Percentiles rank a stretch among this genome's conserved stretches.
phyloP scores from a whole-genome alignment of 768 basidiomycete genomes.

The Tylopilus sp. region DNA sequence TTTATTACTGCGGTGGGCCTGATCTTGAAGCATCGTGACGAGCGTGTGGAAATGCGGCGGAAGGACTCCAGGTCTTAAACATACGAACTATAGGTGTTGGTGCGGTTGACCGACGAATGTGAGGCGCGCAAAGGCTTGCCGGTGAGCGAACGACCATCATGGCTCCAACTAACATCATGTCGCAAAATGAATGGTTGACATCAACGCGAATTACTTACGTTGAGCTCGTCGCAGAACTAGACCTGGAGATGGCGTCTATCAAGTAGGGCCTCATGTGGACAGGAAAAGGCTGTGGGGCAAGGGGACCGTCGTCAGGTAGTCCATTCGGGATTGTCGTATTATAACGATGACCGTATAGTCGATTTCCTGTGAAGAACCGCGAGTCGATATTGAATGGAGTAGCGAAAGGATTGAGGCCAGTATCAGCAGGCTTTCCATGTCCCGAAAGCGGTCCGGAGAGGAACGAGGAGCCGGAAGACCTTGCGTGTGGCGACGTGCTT shows the following conservation, averaged over 20 bases:
- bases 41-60: conserved; percentile 3
- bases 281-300: conserved; percentile 25
- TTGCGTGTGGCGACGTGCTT: conserved; percentile 1
- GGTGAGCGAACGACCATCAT: conserved; percentile 19
- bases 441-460: conserved; percentile 5
- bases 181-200: neutral
- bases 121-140: conserved; percentile 14
- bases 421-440: conserved; percentile 19
- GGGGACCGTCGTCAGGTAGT: conserved; percentile 20
- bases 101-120: conserved; percentile 12
- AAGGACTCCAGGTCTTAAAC: conserved; percentile 9
- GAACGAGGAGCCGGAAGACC: neutral
- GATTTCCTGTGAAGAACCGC: conserved; percentile 3
- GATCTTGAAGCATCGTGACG: conserved; percentile 20
- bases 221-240: conserved; percentile 33
- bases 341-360: conserved; percentile 4
- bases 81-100: conserved; percentile 21
- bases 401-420: conserved; percentile 33
- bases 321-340: conserved; percentile 8
- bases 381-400: conserved; percentile 26
- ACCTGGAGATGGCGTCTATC: conserved; percentile 28
- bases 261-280: conserved; percentile 13
- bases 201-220: conserved; percentile 21
- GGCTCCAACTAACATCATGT: conserved; percentile 29
- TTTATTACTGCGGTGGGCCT: conserved; percentile 10